Evolutionary conservation across 2,329 filamentous ascomycete species (phyloP).

Genomic region (Diaporthe eres): DNA sequence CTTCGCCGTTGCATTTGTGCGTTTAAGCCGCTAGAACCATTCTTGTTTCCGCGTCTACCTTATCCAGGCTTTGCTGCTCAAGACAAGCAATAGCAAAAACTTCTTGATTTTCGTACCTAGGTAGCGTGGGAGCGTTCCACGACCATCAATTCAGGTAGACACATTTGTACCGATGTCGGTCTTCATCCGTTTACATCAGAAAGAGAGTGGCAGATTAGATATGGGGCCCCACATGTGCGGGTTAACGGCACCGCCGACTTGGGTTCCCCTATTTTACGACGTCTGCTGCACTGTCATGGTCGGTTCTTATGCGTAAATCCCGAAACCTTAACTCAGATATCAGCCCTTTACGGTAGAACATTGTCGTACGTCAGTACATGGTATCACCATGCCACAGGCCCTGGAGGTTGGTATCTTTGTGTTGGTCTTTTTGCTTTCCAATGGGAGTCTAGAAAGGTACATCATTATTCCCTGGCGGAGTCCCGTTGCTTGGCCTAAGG

Average conservation of each 20-base stretch:
- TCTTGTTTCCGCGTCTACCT: neutral
- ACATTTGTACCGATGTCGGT: neutral
- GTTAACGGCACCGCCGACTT: neutral
- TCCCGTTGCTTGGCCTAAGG: neutral
- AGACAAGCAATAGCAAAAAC: neutral
- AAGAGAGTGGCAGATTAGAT: neutral
- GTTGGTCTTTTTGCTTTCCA: neutral
- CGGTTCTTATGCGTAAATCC: neutral
- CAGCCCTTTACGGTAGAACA: neutral
- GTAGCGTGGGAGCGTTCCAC: neutral
- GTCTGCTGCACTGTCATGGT: neutral
- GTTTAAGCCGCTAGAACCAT: neutral
- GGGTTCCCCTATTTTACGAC: conserved; percentile 8
- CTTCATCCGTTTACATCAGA: neutral
- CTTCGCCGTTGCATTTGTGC: neutral
- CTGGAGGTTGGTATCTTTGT: neutral
- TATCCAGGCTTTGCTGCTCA: too few relatives aligned
- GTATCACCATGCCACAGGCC: neutral
- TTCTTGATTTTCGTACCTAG: too few relatives aligned
- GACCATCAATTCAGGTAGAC: neutral
- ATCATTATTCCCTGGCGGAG: neutral
- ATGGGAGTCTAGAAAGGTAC: neutral
- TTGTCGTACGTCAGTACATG: neutral
- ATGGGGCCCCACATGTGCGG: neutral
- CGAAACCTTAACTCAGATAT: neutral